Percentiles rank a stretch among this genome's conserved stretches.
These are phyloP conservation scores for Leccinum pachyderme DNA, from an alignment of 1,284 basidiomycete species.

Conservation along the genomic window DNA sequence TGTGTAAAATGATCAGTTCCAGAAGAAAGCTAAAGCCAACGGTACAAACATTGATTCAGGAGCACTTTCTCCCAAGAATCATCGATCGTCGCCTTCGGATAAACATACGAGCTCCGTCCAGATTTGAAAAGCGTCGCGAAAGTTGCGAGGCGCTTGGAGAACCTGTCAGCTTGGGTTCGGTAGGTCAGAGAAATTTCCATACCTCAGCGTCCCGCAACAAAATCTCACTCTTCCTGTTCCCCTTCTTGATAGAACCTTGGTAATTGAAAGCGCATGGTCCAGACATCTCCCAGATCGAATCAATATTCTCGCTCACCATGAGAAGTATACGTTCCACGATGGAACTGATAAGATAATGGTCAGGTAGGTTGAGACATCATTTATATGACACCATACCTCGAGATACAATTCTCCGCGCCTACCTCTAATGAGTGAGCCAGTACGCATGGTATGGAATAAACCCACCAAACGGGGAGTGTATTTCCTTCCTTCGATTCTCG, in stretches of 20 bases:
- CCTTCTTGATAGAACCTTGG: slow-evolving; percentile 89
- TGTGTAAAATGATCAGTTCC: slow-evolving; percentile 27
- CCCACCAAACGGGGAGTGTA: slow-evolving; percentile 82
- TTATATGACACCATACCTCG: slow-evolving; percentile 57
- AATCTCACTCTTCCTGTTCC: slow-evolving; percentile 87
- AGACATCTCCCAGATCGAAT: neutral
- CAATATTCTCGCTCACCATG: slow-evolving; percentile 50
- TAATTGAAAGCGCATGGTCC: slow-evolving; percentile 3
- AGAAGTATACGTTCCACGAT: slow-evolving; percentile 85
- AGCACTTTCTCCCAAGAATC: slow-evolving; percentile 91
- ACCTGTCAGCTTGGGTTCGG: slow-evolving; percentile 3
- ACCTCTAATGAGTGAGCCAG: slow-evolving; percentile 4
- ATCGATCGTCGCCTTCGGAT: slow-evolving; percentile 77
- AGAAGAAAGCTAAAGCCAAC: neutral
- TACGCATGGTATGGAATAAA: neutral
- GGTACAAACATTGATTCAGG: slow-evolving; percentile 77
- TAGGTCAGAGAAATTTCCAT: slow-evolving; percentile 10
- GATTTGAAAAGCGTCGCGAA: slow-evolving; percentile 61
- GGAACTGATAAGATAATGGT: slow-evolving; percentile 51
- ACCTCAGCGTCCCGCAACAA: slow-evolving; percentile 89
- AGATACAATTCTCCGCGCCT: slow-evolving; percentile 89
- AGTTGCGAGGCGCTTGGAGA: slow-evolving; percentile 67
- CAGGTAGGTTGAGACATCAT: neutral
- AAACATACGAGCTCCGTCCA: slow-evolving; percentile 58
- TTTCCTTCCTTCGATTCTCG: slow-evolving; percentile 67